A percentile compares a stretch with the other conserved stretches of the same genome.
phyloP scores from a whole-genome alignment of 129 eudicot genomes.

The Saposhnikovia divaricata region DNA sequence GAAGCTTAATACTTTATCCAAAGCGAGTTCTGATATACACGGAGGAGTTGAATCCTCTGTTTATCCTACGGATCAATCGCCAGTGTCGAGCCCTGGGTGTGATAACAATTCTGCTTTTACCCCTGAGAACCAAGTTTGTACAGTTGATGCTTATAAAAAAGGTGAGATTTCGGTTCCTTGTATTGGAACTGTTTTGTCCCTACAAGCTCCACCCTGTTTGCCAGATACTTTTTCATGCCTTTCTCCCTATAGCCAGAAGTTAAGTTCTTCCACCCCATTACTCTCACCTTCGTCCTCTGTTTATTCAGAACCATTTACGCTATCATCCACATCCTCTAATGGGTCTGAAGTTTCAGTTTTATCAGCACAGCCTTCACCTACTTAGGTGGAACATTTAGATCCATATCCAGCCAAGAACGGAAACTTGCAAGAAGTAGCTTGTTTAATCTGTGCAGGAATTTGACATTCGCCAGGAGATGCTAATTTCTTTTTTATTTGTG shows the following conservation, averaged over 20 bases:
- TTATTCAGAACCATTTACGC: conserved; percentile 61
- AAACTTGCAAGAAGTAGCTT: conserved; percentile 10
- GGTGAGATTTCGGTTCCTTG: conserved; percentile 17
- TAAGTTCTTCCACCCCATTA: conserved; percentile 48
- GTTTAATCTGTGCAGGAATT: conserved; percentile 14
- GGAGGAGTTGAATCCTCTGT: conserved; percentile 38
- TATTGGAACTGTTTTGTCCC: conserved; percentile 10
- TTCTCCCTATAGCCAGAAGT: conserved; percentile 40
- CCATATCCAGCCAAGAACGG: conserved; percentile 17
- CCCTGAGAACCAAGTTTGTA: conserved; percentile 23
- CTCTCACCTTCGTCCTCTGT: conserved; percentile 83
- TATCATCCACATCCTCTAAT: conserved; percentile 73
- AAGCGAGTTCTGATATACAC: conserved; percentile 32
- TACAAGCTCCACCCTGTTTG: conserved; percentile 23
- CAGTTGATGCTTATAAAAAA: conserved; percentile 18
- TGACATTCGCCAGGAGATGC: conserved; percentile 30
- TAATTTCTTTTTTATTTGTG: conserved; percentile 29
- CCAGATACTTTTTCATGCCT: conserved; percentile 23
- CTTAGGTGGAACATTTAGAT: conserved; percentile 33
- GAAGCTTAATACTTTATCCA: conserved; percentile 49
- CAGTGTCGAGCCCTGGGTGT: neutral
- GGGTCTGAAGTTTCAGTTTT: conserved; percentile 64
- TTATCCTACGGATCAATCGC: neutral
- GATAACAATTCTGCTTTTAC: conserved; percentile 23
- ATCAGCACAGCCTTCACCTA: conserved; percentile 51